Evolutionary conservation across 2,329 filamentous ascomycete species (phyloP).

Genomic region (Pleurostoma richardsiae): DNA sequence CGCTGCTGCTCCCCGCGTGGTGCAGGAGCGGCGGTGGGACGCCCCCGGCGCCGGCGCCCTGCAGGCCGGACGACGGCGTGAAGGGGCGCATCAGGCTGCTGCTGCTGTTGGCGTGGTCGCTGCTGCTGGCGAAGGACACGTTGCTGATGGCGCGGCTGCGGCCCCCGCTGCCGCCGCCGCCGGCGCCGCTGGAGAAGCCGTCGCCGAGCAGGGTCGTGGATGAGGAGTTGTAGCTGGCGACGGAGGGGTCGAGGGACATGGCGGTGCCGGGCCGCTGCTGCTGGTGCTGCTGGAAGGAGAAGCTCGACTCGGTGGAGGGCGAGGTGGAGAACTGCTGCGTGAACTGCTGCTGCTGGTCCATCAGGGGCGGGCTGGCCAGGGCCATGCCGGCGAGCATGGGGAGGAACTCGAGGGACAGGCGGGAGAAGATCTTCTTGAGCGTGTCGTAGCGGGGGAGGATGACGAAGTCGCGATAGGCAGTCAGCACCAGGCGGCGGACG

Average conservation of each 20-base stretch:
- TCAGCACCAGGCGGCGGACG: conserved; percentile 81
- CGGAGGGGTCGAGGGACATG: conserved; percentile 66
- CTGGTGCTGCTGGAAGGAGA: conserved; percentile 21
- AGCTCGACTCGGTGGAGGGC: conserved; percentile 37
- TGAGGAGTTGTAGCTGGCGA: conserved; percentile 76
- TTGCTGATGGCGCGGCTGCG: conserved; percentile 83
- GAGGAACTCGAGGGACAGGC: conserved; percentile 76
- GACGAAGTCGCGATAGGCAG: conserved; percentile 82
- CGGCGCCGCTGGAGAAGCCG: conserved; percentile 53
- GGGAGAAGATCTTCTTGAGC: conserved; percentile 84
- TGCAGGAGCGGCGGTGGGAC: conserved; percentile 14
- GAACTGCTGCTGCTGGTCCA: conserved; percentile 26
- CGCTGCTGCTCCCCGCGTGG: conserved; percentile 13
- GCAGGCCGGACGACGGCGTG: conserved; percentile 28
- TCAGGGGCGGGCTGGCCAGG: conserved; percentile 47
- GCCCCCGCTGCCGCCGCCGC: conserved; percentile 52
- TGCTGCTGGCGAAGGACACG: conserved; percentile 60
- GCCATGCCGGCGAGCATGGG: conserved; percentile 48
- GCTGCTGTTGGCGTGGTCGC: conserved; percentile 36
- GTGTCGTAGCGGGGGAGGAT: conserved; percentile 85
- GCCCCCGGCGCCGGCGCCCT: conserved; percentile 2
- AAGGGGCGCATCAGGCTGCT: conserved; percentile 39
- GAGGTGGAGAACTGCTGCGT: conserved; percentile 37
- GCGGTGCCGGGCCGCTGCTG: conserved; percentile 65
- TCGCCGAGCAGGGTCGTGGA: conserved; percentile 74